Conservation (phyloP, 2,329 filamentous ascomycete species). For the Colletotrichum orchidophilum region DNA sequence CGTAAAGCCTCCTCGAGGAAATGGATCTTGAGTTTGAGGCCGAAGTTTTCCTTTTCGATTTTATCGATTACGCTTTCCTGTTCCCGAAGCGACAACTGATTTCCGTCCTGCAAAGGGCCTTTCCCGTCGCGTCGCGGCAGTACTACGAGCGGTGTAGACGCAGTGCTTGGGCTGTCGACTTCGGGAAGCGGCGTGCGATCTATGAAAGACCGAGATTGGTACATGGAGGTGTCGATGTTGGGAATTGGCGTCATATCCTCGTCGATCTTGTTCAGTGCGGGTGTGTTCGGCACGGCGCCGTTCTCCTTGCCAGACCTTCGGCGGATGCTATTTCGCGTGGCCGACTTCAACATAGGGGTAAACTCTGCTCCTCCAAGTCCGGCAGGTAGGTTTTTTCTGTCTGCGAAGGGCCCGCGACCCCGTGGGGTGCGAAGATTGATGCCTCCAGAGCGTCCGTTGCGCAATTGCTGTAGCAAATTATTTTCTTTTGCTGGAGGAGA, state of each 20-base stretch:
- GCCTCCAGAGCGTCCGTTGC: constrained; percentile 68
- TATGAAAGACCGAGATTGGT: constrained; percentile 70
- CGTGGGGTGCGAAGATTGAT: constrained; percentile 78
- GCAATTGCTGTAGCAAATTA: constrained; percentile 80
- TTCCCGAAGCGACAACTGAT: constrained; percentile 89
- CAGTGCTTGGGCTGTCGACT: constrained; percentile 79
- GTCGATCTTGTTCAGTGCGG: constrained; percentile 72
- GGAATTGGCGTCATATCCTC: constrained; percentile 81
- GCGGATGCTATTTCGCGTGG: constrained; percentile 76
- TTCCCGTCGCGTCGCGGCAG: constrained; percentile 71
- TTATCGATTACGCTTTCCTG: constrained; percentile 96
- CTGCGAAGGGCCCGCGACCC: constrained; percentile 74
- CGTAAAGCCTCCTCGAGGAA: constrained; percentile 91
- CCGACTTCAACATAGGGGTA: constrained; percentile 89
- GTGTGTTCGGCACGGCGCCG: constrained; percentile 70
- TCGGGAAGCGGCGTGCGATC: constrained; percentile 77
- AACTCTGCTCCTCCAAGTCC: constrained; percentile 81
- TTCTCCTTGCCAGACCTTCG: constrained; percentile 69
- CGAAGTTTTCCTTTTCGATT: constrained; percentile 98
- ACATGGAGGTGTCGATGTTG: constrained; percentile 76
- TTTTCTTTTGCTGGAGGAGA: constrained; percentile 77
- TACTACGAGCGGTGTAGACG: constrained; percentile 83
- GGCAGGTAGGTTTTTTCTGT: constrained; percentile 76
- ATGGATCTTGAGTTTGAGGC: constrained; percentile 95
- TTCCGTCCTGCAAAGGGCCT: constrained; percentile 82